Percentiles rank a stretch among this genome's conserved stretches.
Evolutionary conservation across 441 rosid species (phyloP).

Genomic region (Hura crepitans): DNA sequence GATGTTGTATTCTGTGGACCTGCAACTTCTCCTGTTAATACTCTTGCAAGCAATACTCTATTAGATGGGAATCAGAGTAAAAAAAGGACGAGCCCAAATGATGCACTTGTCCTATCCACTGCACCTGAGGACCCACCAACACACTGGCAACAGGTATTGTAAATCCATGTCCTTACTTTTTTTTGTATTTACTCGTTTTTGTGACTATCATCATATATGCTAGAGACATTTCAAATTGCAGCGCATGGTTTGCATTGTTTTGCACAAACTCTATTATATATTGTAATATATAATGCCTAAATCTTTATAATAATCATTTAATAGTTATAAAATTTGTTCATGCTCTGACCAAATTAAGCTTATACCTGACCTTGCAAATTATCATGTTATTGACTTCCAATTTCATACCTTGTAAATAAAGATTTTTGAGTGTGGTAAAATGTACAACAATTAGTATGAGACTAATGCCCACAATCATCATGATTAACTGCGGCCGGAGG

Average conservation of each 20-base stretch:
- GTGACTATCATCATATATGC: neutral
- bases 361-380: too few relatives aligned
- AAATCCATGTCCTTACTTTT: constrained; percentile 5
- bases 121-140: constrained; percentile 93
- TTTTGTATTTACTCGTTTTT: constrained; percentile 3
- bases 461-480: too few relatives aligned
- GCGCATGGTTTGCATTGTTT: neutral
- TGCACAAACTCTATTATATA: neutral
- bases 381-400: neutral
- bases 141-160: constrained; percentile 92
- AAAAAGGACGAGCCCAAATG: constrained; percentile 67
- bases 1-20: constrained; percentile 77
- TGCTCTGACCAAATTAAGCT: too few relatives aligned
- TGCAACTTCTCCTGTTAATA: constrained; percentile 40
- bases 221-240: too few relatives aligned
- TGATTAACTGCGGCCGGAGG: too few relatives aligned
- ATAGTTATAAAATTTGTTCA: too few relatives aligned
- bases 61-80: constrained; percentile 52
- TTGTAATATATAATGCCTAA: neutral
- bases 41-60: constrained; percentile 29
- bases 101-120: constrained; percentile 74
- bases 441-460: too few relatives aligned
- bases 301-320: too few relatives aligned
- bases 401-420: neutral
- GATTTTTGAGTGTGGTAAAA: neutral